Evolutionary conservation across 768 basidiomycete genomes (phyloP).

Genomic region (Hypholoma sublateritium): DNA sequence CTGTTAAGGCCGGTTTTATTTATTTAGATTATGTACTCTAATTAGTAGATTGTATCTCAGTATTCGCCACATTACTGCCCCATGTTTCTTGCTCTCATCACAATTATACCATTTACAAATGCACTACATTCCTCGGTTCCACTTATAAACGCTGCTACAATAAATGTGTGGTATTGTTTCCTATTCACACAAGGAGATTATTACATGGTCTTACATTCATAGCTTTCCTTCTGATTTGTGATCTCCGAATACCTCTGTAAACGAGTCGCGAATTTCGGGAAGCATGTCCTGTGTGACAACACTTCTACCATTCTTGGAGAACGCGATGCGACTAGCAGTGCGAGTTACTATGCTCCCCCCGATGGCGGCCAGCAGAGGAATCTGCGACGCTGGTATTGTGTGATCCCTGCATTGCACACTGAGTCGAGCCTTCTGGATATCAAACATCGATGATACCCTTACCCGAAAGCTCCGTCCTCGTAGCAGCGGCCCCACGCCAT

Average conservation of each 20-base stretch:
- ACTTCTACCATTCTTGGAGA: constrained; percentile 71
- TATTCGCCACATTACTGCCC: neutral
- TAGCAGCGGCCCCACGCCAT: constrained; percentile 96
- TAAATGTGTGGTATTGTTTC: too few relatives aligned
- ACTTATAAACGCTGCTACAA: too few relatives aligned
- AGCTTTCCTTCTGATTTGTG: constrained; percentile 6
- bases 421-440: neutral
- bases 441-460: constrained; percentile 18
- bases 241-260: constrained; percentile 69
- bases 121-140: too few relatives aligned
- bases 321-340: constrained; percentile 76
- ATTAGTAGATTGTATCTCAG: neutral
- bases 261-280: constrained; percentile 63
- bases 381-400: constrained; percentile 53
- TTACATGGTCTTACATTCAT: neutral
- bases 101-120: neutral
- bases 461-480: constrained; percentile 84
- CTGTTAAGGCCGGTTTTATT: neutral
- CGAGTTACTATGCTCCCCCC: constrained; percentile 90
- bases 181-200: too few relatives aligned
- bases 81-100: neutral
- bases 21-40: neutral
- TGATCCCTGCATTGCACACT: constrained; percentile 42
- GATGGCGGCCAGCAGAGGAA: constrained; percentile 83
- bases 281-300: constrained; percentile 84